Evolutionary conservation across 371 early-diverging fungal genomes (phyloP).

Genomic region (Phascolomyces articulosus): DNA sequence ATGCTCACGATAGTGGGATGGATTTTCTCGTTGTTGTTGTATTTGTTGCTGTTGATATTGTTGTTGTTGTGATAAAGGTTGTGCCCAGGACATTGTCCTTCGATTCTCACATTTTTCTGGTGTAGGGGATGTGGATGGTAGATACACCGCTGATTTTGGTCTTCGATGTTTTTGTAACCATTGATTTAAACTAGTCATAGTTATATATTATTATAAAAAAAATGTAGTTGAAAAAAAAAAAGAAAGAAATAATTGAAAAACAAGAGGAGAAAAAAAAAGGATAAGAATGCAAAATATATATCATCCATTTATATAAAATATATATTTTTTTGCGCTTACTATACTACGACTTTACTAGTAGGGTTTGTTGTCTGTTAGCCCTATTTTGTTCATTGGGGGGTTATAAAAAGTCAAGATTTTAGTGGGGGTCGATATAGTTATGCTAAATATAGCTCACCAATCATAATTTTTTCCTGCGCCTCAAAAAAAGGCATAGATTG

Average conservation of each 20-base stretch:
- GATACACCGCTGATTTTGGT: conserved; percentile 4
- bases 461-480: neutral
- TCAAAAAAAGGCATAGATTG: neutral
- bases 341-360: no score
- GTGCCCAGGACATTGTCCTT: neutral
- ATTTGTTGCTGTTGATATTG: neutral
- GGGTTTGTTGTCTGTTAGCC: neutral
- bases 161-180: conserved; percentile 10
- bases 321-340: neutral
- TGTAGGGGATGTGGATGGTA: neutral
- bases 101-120: neutral
- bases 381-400: neutral
- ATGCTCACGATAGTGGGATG: neutral
- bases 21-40: neutral
- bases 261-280: conserved; percentile 2
- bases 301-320: neutral
- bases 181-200: neutral
- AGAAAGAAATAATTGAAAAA: no score
- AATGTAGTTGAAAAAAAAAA: neutral
- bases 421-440: neutral
- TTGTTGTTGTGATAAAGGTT: neutral
- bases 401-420: neutral
- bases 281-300: no score
- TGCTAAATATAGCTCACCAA: conserved; percentile 5
- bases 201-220: neutral